These are phyloP conservation scores for Vanderwaltozyma tropicalis DNA, from an alignment of 805 yeast species.

Conservation along the genomic window DNA sequence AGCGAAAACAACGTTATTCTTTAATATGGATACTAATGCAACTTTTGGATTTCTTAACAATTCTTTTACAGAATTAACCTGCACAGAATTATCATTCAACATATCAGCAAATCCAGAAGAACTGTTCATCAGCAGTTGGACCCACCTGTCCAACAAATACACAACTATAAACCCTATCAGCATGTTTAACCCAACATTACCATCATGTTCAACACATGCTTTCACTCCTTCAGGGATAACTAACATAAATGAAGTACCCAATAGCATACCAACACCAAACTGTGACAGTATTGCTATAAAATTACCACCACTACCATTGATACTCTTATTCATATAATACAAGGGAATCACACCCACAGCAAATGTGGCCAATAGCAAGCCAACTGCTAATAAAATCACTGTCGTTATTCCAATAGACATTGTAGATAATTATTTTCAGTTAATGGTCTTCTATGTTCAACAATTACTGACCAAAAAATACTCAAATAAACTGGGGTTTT, in stretches of 20 bases:
- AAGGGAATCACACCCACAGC: constrained; percentile 23
- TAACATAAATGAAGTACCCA: constrained; percentile 44
- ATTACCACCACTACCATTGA: neutral
- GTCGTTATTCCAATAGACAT: constrained; percentile 6
- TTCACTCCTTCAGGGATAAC: constrained; percentile 52
- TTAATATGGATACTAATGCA: constrained; percentile 25
- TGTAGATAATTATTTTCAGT: no score
- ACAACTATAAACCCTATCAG: constrained; percentile 41
- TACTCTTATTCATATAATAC: constrained; percentile 7
- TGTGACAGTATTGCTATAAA: constrained; percentile 32
- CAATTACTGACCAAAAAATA: no score
- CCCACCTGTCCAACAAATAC: constrained; percentile 35
- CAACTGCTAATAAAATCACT: constrained; percentile 8
- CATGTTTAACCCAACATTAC: constrained; percentile 37
- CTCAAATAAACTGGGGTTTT: no score
- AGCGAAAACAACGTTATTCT: constrained; percentile 45
- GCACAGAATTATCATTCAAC: neutral
- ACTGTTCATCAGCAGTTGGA: constrained; percentile 9
- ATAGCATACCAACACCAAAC: constrained; percentile 45
- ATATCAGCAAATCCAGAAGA: neutral
- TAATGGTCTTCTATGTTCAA: no score
- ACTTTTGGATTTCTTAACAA: constrained; percentile 15
- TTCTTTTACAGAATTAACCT: constrained; percentile 12
- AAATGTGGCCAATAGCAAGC: constrained; percentile 18
- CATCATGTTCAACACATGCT: constrained; percentile 26